phyloP scores from a whole-genome alignment of 2,329 filamentous ascomycete species.

The Cladosporium cucumerinum region DNA sequence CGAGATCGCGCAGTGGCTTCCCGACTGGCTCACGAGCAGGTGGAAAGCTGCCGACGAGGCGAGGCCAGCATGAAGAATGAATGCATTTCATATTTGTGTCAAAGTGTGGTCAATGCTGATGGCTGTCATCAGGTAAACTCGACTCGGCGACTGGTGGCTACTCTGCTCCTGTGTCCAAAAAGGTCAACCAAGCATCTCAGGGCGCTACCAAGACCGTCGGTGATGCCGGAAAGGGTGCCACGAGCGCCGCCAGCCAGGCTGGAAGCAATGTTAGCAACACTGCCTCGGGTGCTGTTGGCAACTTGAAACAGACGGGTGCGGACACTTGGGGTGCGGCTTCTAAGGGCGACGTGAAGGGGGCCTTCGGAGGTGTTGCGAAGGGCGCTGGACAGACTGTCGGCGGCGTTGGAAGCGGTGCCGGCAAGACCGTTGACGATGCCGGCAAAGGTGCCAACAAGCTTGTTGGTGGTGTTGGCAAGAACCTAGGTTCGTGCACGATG shows the following conservation, averaged over 20 bases:
- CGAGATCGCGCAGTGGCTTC: slow-evolving; percentile 24
- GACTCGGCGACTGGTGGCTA: slow-evolving; percentile 35
- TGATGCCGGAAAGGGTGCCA: slow-evolving; percentile 32
- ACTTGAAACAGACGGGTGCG: slow-evolving; percentile 29
- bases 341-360: slow-evolving; percentile 32
- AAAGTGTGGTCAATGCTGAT: slow-evolving; percentile 20
- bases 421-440: slow-evolving; percentile 22
- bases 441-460: slow-evolving; percentile 15
- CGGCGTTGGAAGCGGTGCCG: slow-evolving; percentile 28
- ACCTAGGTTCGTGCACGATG: slow-evolving; percentile 6
- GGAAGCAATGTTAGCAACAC: slow-evolving; percentile 35
- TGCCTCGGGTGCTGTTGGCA: slow-evolving; percentile 27
- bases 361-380: slow-evolving; percentile 23
- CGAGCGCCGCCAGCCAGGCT: slow-evolving; percentile 4
- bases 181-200: slow-evolving; percentile 34
- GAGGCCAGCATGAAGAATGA: not conserved
- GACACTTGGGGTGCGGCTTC: slow-evolving; percentile 27
- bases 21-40: slow-evolving; percentile 27
- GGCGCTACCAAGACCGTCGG: slow-evolving; percentile 38
- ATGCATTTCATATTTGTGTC: not conserved
- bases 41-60: slow-evolving; percentile 26
- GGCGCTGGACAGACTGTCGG: slow-evolving; percentile 31
- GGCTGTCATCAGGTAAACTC: slow-evolving; percentile 27
- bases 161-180: slow-evolving; percentile 31
- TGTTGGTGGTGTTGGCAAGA: slow-evolving; percentile 16